These are phyloP conservation scores for Geotrichum histeridarum DNA, from an alignment of 1,139 yeast species.

Conservation along the genomic window DNA sequence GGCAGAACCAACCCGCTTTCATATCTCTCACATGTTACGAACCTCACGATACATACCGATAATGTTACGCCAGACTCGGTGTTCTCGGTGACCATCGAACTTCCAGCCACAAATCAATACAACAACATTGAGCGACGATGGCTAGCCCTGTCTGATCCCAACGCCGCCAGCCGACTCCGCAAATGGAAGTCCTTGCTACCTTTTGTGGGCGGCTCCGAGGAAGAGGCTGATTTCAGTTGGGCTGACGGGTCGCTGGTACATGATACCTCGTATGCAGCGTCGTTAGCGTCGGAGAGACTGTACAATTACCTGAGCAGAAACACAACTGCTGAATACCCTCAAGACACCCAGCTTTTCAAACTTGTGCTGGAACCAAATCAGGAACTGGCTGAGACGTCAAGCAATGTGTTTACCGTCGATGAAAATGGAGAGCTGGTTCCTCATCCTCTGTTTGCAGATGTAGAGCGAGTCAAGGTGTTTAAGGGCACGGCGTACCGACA, in stretches of 20 bases:
- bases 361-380: constrained; percentile 29
- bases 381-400: constrained; percentile 13
- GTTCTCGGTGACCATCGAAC: constrained; percentile 23
- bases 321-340: constrained; percentile 29
- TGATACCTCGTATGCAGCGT: neutral
- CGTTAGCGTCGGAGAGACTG: constrained; percentile 25
- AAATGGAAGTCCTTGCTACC: neutral
- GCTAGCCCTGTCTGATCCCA: constrained; percentile 34
- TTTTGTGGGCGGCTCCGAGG: neutral
- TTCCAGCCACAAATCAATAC: constrained; percentile 28
- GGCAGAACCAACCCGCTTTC: constrained; percentile 25
- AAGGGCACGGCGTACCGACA: constrained; percentile 33
- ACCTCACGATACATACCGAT: constrained; percentile 21
- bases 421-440: constrained; percentile 26
- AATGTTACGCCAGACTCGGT: constrained; percentile 13
- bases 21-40: constrained; percentile 23
- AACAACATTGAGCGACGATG: constrained; percentile 31
- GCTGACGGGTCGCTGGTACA: constrained; percentile 7
- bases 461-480: constrained; percentile 19
- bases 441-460: constrained; percentile 24
- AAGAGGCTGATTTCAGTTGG: constrained; percentile 8
- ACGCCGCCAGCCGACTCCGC: constrained; percentile 19
- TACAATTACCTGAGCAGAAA: constrained; percentile 30
- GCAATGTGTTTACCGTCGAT: constrained; percentile 22
- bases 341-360: constrained; percentile 28